These are phyloP conservation scores for Aspergillus fumigatiaffinis DNA, from an alignment of 2,329 filamentous ascomycete species.

Conservation along the genomic window DNA sequence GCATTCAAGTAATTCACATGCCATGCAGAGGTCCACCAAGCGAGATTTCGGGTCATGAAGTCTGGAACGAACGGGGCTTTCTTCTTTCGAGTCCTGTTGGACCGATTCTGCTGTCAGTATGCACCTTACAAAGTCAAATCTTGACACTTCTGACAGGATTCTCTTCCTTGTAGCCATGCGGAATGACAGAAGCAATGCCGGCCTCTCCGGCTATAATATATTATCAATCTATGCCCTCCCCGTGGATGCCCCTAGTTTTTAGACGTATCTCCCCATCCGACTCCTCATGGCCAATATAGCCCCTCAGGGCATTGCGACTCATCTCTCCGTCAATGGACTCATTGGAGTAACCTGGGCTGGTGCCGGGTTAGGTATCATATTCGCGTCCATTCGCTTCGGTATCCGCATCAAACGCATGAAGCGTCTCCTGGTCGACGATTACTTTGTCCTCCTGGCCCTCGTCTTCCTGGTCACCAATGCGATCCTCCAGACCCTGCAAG, in stretches of 20 bases:
- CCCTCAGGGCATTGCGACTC: conserved; percentile 7
- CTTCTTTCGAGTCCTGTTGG: neutral
- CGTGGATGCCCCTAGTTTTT: neutral
- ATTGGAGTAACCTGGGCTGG: conserved; percentile 18
- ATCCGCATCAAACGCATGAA: conserved; percentile 14
- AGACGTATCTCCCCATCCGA: neutral
- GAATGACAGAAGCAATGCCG: neutral
- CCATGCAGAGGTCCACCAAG: neutral
- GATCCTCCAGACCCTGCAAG: conserved; percentile 16
- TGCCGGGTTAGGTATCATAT: conserved; percentile 13
- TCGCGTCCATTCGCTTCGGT: conserved; percentile 10
- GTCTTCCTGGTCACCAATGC: conserved; percentile 16
- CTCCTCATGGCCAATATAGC: neutral
- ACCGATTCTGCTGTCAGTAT: neutral
- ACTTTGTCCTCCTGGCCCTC: conserved; percentile 14
- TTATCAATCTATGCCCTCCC: neutral
- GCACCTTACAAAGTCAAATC: neutral
- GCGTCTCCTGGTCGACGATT: conserved; percentile 16
- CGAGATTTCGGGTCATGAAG: neutral
- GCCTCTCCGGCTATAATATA: neutral
- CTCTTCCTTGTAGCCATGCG: neutral
- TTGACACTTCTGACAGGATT: neutral
- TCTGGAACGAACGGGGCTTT: neutral
- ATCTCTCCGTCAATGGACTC: conserved; percentile 12
- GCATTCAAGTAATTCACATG: neutral